Evolutionary conservation across 202 grass and related monocot genomes (phyloP), one percentile per base, ranked within the genome.

Genomic region (Musa balbisiana): DNA sequence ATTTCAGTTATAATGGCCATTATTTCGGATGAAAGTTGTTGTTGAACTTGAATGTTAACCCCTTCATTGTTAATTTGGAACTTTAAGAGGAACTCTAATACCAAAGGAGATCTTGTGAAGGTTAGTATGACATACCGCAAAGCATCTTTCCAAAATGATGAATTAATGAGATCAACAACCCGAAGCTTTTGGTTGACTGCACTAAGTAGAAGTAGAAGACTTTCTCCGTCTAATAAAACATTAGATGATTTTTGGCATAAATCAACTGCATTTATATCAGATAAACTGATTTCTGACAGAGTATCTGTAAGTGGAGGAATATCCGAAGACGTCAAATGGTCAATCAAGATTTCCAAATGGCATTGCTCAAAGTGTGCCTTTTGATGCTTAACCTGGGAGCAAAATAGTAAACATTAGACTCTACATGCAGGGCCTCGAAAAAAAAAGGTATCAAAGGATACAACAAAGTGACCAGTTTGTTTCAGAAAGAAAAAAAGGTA

Each of bases 121-220:
- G 33, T 11, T 24, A 43, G 26, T 1, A 19, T 5, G 24, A 52
- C 74, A 51, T 77, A 77, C 60, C 60, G 60, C 6, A 77, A 50
- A 77, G 65, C 74, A 77, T 77, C 74, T 77, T 77, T 77, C 49
- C 60, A 77, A 16, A 60, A 66, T 77, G 74, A 65, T 13, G 43
- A 77, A 52, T 77, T 49, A 6, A 77, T 21, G 49, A 77, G 74
- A 52, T 64, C 60, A 66, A 77, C 13, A 63, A 66, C 17, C 6
- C 20, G 60, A 65, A 77, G 74, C 58, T 77, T 77, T 49, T 66
- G 60, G 49, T 65, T 64, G 19, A 77, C 60, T 53, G 74, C 59
- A 51, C 15, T 17, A 69, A 74, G 25, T 27, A 58, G 58, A 74
- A 53, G 53, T 14, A 74, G 23, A 29, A 74, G 23, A 19, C 22